A percentile compares a stretch with the other conserved stretches of the same genome.
These are phyloP conservation scores for Solanum ossicruentum DNA, from an alignment of 257 asterid species.

Conservation along the genomic window DNA sequence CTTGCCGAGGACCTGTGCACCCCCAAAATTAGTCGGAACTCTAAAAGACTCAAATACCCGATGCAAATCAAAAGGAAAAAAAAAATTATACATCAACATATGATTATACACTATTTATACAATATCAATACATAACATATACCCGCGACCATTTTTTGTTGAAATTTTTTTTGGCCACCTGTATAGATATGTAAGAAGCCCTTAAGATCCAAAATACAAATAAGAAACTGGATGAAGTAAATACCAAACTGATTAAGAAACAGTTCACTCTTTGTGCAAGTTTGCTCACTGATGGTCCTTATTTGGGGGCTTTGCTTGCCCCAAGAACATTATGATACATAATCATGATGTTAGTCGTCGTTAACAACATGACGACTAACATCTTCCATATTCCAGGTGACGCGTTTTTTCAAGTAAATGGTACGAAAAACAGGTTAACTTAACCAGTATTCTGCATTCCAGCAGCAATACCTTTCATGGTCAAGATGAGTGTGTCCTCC, in stretches of 20 bases:
- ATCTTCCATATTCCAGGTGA: not conserved
- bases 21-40: too few relatives aligned
- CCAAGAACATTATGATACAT: not conserved
- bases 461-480: conserved; percentile 56
- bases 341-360: not conserved
- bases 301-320: not conserved
- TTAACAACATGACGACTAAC: not conserved
- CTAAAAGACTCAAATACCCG: too few relatives aligned
- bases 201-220: not conserved
- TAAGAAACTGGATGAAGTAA: not conserved
- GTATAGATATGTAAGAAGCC: too few relatives aligned
- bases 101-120: too few relatives aligned
- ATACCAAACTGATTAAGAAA: not conserved
- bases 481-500: conserved; percentile 44
- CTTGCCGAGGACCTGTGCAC: too few relatives aligned
- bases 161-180: too few relatives aligned
- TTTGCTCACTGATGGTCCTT: not conserved
- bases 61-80: too few relatives aligned
- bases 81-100: too few relatives aligned
- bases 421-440: not conserved
- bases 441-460: conserved; percentile 51
- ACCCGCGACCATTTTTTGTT: too few relatives aligned
- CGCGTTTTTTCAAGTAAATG: not conserved
- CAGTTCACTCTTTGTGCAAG: not conserved
- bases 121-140: too few relatives aligned